These are phyloP conservation scores for Termitomyces bulborhizus DNA, from an alignment of 768 basidiomycete species.

Conservation along the genomic window DNA sequence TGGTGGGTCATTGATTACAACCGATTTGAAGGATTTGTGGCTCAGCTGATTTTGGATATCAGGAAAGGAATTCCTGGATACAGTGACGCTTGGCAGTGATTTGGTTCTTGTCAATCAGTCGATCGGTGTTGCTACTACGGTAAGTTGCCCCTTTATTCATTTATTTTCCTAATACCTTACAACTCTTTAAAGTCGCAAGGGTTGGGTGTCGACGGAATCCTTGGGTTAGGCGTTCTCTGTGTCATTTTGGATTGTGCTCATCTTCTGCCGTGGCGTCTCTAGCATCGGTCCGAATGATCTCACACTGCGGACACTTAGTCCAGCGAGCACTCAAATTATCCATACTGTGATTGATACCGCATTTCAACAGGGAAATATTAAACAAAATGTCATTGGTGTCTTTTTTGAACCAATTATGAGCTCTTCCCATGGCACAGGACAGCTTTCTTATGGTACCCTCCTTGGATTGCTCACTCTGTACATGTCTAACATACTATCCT, in stretches of 20 bases:
- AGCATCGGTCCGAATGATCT: slow-evolving; percentile 58
- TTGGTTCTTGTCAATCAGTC: slow-evolving; percentile 50
- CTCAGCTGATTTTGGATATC: neutral
- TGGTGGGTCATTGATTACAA: slow-evolving; percentile 24
- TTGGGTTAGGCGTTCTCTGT: slow-evolving; percentile 39
- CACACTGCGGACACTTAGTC: slow-evolving; percentile 35
- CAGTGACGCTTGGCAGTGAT: slow-evolving; percentile 41
- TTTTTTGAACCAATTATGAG: slow-evolving; percentile 43
- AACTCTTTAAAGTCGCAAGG: slow-evolving; percentile 26
- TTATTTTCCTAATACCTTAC: neutral
- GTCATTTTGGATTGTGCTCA: neutral
- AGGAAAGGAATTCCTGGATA: slow-evolving; percentile 45
- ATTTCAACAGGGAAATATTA: slow-evolving; percentile 31
- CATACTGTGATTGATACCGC: slow-evolving; percentile 56
- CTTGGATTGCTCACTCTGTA: slow-evolving; percentile 1
- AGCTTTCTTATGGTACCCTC: slow-evolving; percentile 49
- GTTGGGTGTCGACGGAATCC: slow-evolving; percentile 54
- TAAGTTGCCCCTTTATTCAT: neutral
- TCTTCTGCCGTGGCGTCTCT: neutral
- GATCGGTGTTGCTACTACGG: slow-evolving; percentile 51
- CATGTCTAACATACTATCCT: neutral
- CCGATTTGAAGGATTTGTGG: neutral
- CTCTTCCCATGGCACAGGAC: slow-evolving; percentile 33
- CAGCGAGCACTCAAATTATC: slow-evolving; percentile 18
- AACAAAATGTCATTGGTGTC: slow-evolving; percentile 35